Evolutionary conservation across 2,329 filamentous ascomycete genomes (phyloP).

Genomic region (Passalora sequoiae): DNA sequence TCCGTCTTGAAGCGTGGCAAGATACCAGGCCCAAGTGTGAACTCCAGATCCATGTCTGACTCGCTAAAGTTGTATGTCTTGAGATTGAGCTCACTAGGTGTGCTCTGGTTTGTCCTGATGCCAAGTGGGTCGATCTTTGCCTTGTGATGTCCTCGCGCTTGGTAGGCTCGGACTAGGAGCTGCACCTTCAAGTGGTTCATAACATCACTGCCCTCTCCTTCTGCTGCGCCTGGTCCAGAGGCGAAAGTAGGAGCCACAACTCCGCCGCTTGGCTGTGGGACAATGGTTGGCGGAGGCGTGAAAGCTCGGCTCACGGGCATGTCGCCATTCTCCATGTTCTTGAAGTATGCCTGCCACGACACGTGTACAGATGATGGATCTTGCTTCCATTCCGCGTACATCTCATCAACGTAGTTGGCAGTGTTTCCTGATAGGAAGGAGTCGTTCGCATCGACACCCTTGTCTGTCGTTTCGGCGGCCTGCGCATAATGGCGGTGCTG

Average conservation of each 20-base stretch:
- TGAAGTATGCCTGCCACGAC: slow-evolving; percentile 99
- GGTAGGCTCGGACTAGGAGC: slow-evolving; percentile 92
- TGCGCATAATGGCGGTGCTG: slow-evolving; percentile 55
- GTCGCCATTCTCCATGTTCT: slow-evolving; percentile 96
- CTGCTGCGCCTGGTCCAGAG: slow-evolving; percentile 58
- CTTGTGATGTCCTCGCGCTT: slow-evolving; percentile 97
- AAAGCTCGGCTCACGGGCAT: slow-evolving; percentile 98
- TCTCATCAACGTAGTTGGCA: slow-evolving; percentile 98
- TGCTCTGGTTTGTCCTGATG: slow-evolving; percentile 66
- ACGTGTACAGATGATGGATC: slow-evolving; percentile 91
- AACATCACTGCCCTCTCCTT: slow-evolving; percentile 67
- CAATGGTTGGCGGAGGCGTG: slow-evolving; percentile 86
- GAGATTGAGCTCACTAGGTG: slow-evolving; percentile 82
- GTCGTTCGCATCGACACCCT: slow-evolving; percentile 78
- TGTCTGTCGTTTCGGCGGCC: slow-evolving; percentile 53
- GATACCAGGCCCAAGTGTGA: slow-evolving; percentile 88
- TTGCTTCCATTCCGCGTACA: slow-evolving; percentile 97
- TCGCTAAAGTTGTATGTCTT: slow-evolving; percentile 95
- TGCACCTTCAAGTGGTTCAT: slow-evolving; percentile 98
- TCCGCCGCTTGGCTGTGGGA: slow-evolving; percentile 74
- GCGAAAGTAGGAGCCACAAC: slow-evolving; percentile 69
- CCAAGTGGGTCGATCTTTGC: slow-evolving; percentile 94
- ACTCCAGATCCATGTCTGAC: slow-evolving; percentile 87
- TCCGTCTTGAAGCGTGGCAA: slow-evolving; percentile 88
- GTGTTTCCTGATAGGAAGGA: slow-evolving; percentile 95